phyloP scores from a whole-genome alignment of 2,329 filamentous ascomycete genomes.

The Chrysoporthe austroafricana region DNA sequence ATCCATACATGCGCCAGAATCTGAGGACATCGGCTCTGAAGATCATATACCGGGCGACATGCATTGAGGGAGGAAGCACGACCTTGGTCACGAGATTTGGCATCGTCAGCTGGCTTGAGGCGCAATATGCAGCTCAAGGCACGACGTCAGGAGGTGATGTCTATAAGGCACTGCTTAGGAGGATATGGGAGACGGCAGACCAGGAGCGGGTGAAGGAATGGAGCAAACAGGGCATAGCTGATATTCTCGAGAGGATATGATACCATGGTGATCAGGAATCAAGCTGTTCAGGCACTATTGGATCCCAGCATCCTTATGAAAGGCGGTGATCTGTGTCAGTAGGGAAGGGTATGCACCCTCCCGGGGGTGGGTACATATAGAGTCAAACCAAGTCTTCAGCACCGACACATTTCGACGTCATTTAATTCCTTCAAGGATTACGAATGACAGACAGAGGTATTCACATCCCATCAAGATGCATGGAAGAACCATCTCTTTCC shows the following conservation, averaged over 20 bases:
- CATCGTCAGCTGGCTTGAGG: constrained; percentile 74
- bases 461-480: too few relatives aligned
- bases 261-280: not conserved
- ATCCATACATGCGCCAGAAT: constrained; percentile 63
- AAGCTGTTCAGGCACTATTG: not conserved
- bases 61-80: constrained; percentile 72
- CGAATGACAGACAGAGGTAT: too few relatives aligned
- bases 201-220: constrained; percentile 66
- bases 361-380: too few relatives aligned
- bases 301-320: not conserved
- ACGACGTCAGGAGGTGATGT: constrained; percentile 50
- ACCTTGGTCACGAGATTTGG: constrained; percentile 81
- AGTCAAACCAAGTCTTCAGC: too few relatives aligned
- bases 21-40: constrained; percentile 62
- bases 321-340: not conserved
- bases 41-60: constrained; percentile 69
- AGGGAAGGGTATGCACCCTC: not conserved
- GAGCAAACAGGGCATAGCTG: constrained; percentile 57
- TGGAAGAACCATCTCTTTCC: too few relatives aligned
- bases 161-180: constrained; percentile 57
- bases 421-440: too few relatives aligned
- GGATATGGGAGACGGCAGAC: constrained; percentile 69
- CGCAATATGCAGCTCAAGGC: constrained; percentile 51
- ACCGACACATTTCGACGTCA: too few relatives aligned
- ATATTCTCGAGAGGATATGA: constrained; percentile 22